Base-by-base conservation (phyloP, 2,329 filamentous ascomycete genomes). In the Fusarium nisikadoi region DNA sequence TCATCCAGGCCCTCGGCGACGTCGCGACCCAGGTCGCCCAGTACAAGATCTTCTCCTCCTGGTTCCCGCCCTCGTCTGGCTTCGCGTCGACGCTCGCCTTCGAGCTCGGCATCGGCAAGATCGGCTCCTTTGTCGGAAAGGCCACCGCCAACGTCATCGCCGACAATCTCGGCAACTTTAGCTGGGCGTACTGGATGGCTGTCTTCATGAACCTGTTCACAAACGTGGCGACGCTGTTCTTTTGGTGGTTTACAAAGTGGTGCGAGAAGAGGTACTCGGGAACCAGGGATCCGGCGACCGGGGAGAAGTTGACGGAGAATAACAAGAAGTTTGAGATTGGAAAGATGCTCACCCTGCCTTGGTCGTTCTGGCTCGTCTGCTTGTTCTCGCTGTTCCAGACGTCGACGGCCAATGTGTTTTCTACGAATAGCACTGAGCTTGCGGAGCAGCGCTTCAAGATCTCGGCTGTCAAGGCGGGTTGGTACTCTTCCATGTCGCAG, bases 131-230 rank as follows among this genome's bases (percentile, higher is more conserved):
- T 62, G 86, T 89, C 3, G 89, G 89, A 16, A 89, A 89, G 70
- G 84, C 87, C 0, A 88, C 88, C 0, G 88, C 89, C 6, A 91
- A 91, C 49, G 81, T 89, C 27, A 90, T 90, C 31, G 84, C 88
- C 0, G 83, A 80, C 71, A 86, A 85, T 17, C 87, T 86, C 0
- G 88, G 88, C 0, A 84, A 91, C 72, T 91, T 91, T 49, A 85
- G 85, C 57, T 91, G 88, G 87, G 87, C 87, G 0, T 91, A 86
- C 74, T 91, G 89, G 89, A 86, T 86, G 14, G 84, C 86, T 0
- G 88, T 91, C 0, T 88, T 89, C 72, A 90, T 91, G 86, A 90
- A 91, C 64, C 63, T 91, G 5, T 91, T 91, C 68, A 90, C 89
- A 13, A 91, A 91, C 59, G 75, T 85, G 1, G 83, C 84, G 3